Conservation (phyloP, 192 early-diverging fungal genomes). For the Mortierella alpina region DNA sequence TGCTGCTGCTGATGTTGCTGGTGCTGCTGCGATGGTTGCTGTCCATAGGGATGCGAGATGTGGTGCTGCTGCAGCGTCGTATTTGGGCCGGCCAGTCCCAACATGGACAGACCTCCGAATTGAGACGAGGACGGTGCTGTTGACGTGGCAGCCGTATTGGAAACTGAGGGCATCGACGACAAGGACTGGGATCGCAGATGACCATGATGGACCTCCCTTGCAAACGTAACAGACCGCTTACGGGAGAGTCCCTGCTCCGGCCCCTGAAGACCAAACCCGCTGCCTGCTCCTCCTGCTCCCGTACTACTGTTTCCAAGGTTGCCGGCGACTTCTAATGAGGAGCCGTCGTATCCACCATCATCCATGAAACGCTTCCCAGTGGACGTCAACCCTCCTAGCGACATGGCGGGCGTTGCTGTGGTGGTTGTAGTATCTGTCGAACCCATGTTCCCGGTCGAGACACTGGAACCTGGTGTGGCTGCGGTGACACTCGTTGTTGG, state of each 20-base stretch:
- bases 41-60: not conserved
- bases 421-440: conserved; percentile 9
- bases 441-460: conserved; percentile 16
- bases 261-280: conserved; percentile 20
- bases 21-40: conserved; percentile 8
- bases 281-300: conserved; percentile 1
- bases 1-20: conserved; percentile 15
- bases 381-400: not conserved
- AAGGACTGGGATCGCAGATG: conserved; percentile 49
- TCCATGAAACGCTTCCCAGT: conserved; percentile 34
- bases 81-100: conserved; percentile 26
- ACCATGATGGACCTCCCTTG: conserved; percentile 41
- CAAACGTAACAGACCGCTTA: conserved; percentile 50
- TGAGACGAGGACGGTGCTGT: conserved; percentile 10
- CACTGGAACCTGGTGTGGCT: conserved; percentile 24
- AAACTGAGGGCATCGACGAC: conserved; percentile 34
- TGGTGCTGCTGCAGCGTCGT: conserved; percentile 3
- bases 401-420: not conserved
- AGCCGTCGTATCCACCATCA: conserved; percentile 16
- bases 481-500: not conserved
- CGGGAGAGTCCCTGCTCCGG: conserved; percentile 28
- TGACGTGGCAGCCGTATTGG: conserved; percentile 1
- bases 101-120: conserved; percentile 13
- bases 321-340: conserved; percentile 13
- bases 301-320: not conserved